phyloP scores from a whole-genome alignment of 805 yeast genomes.

The Zygoascus bituminiphila region DNA sequence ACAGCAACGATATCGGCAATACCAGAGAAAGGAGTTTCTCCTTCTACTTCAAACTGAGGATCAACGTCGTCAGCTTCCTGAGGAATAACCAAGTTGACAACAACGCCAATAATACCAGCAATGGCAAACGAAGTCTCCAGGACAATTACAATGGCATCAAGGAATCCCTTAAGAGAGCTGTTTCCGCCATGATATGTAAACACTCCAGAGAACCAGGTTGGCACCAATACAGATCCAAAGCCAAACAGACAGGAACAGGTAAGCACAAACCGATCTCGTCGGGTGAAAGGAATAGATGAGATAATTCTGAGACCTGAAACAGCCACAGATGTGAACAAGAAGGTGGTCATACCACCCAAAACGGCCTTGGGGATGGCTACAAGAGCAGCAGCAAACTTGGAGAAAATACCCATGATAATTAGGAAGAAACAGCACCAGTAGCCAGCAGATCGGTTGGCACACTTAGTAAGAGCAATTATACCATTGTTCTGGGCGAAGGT shows the following conservation, averaged over 20 bases:
- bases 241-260: constrained; percentile 61
- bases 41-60: constrained; percentile 5
- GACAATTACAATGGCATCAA: constrained; percentile 59
- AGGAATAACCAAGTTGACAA: constrained; percentile 55
- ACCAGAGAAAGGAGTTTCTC: constrained; percentile 1
- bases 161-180: constrained; percentile 47
- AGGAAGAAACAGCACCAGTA: constrained; percentile 75
- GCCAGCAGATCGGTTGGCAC: constrained; percentile 79
- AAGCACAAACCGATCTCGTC: constrained; percentile 66
- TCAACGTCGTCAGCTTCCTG: constrained; percentile 35
- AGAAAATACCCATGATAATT: constrained; percentile 76
- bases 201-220: constrained; percentile 54
- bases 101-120: constrained; percentile 55
- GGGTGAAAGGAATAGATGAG: constrained; percentile 43
- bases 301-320: constrained; percentile 67
- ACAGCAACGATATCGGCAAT: constrained; percentile 1
- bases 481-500: constrained; percentile 95
- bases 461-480: constrained; percentile 84
- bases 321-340: constrained; percentile 67
- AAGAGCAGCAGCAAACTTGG: constrained; percentile 84
- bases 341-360: constrained; percentile 83
- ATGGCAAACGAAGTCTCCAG: constrained; percentile 70
- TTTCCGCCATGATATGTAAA: constrained; percentile 63
- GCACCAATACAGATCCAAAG: constrained; percentile 56
- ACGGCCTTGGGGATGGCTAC: constrained; percentile 73